Base-by-base conservation (phyloP, 768 basidiomycete genomes). In the Lactifluus volemus region DNA sequence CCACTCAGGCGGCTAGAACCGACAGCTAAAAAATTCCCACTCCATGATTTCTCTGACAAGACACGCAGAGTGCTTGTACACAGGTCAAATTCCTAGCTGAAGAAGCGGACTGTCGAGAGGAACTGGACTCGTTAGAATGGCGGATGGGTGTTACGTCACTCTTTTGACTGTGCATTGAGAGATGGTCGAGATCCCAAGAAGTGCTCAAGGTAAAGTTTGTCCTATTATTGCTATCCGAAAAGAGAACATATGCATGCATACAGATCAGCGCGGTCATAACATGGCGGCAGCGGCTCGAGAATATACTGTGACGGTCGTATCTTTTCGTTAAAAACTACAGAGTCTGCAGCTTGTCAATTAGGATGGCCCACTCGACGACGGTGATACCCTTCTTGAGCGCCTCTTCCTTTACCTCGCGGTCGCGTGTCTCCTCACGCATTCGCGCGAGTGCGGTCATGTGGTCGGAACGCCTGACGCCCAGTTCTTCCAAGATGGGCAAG, bases 281-380 rank as follows among this genome's bases (percentile, higher is more conserved):
- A 57, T 41, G 34, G 9, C 12, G 2, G 29, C 25, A 25, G 12
- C 29, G 30, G 10, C 8, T 42, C 53, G 61, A 53, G 30, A 39
- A 38, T 58, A n/a, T 48, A 44, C 9, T 30, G 5, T 36, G 34
- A 36, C 34, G 34, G 34, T 39, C 30, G 30, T 29, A 29, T 49
- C 17, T 39, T 32, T 32, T 45, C 8, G 30, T 7, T 41, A 6
- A 2, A 36, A 47, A 66, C 39, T 51, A 76, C 58, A 74, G 64
- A 41, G 68, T 73, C 63, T 79, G 81, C 63, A 88, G 69, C 67
- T 75, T 81, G 71, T 89, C 88, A 60, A 89, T 70, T 66, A 89
- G 74, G 67, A 89, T 85, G 21, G 88, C 88, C 88, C 88, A 89
- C 67, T 89, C 88, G 73, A 89, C 75, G 8, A 87, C 77, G 0